Conservation (phyloP, 768 basidiomycete genomes). For the Pisolithus microcarpus region DNA sequence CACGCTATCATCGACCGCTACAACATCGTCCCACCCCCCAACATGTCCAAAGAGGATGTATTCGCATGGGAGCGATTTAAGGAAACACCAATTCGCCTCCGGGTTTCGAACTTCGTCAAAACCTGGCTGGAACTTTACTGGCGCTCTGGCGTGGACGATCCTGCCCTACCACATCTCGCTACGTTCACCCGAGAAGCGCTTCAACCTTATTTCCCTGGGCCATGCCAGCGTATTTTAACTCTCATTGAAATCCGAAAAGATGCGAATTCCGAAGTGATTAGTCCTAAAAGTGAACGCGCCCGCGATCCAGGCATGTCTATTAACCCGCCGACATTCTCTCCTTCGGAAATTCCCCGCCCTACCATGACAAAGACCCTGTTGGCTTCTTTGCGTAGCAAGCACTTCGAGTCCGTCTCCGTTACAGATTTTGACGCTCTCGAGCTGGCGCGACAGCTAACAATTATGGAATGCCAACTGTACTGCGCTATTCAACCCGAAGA, state of each 20-base stretch:
- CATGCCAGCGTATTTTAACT: conserved; percentile 68
- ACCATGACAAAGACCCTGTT: conserved; percentile 77
- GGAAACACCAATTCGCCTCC: conserved; percentile 81
- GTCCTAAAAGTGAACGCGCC: conserved; percentile 54
- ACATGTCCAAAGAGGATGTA: conserved; percentile 51
- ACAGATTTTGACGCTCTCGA: conserved; percentile 94
- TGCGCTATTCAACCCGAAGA: conserved; percentile 84
- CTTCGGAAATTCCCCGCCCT: conserved; percentile 77
- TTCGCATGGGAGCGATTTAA: conserved; percentile 82
- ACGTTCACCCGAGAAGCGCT: conserved; percentile 60
- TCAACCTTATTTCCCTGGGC: conserved; percentile 54
- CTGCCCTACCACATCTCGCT: conserved; percentile 48
- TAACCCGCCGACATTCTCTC: conserved; percentile 45
- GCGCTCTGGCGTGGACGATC: conserved; percentile 68
- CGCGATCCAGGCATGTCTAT: conserved; percentile 72
- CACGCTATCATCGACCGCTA: conserved; percentile 76
- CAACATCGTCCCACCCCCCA: conserved; percentile 62
- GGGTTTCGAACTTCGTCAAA: conserved; percentile 91
- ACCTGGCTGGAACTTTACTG: conserved; percentile 91
- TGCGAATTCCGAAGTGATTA: conserved; percentile 40
- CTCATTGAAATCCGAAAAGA: conserved; percentile 51
- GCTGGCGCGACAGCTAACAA: conserved; percentile 86
- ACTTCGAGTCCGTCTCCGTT: conserved; percentile 54
- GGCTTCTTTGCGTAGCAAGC: conserved; percentile 56
- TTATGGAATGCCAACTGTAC: conserved; percentile 88